Base-by-base conservation (phyloP, 2,329 filamentous ascomycete genomes). In the Clarireedia monteithiana region DNA sequence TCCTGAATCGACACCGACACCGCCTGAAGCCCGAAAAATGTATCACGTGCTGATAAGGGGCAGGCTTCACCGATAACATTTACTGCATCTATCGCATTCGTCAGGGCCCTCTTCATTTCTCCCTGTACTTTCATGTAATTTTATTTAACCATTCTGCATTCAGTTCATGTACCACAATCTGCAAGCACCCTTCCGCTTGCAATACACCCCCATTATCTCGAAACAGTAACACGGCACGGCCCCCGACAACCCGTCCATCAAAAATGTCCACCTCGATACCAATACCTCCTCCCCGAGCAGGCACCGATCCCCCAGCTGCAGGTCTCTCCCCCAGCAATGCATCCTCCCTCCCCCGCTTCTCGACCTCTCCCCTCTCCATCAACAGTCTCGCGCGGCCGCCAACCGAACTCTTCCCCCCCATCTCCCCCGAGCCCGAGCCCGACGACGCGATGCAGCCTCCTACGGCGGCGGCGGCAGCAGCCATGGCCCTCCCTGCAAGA, bases 1-100 rank as follows among this genome's bases (percentile, higher is more conserved):
- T 9, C 30, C 30, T 34, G 30, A 34, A 4, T 34, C 30, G 10
- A 34, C 10, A 34, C 12, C 30, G 30, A 34, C 30, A 34, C 10
- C 30, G 30, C 30, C 3, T 12, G 30, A 34, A 9, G 12, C 10
- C 30, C 30, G 30, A 48, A 1, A 4, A 0, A 6, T 24, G 2
- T 2, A 24, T 54, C 52, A 54, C 45, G 52, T 54, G 52, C 2
- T 23, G 52, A 54, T 54, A 54, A 54, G 45, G 17, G n/a, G 12
- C 9, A 34, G 30, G 30, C 10, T 34, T 34, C 30, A 34, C 30
- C 30, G 30, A 34, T 34, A 34, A 34, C 30, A 3, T 12, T 34
- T 27, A 4, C 10, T 34, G 10, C 12, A 14, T 34, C 30, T 34
- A 34, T 34, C 30, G 30, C 10, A 12, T 20, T 20, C 20, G 20